Conservation (phyloP, 768 basidiomycete genomes). For the Suillus bovinus region DNA sequence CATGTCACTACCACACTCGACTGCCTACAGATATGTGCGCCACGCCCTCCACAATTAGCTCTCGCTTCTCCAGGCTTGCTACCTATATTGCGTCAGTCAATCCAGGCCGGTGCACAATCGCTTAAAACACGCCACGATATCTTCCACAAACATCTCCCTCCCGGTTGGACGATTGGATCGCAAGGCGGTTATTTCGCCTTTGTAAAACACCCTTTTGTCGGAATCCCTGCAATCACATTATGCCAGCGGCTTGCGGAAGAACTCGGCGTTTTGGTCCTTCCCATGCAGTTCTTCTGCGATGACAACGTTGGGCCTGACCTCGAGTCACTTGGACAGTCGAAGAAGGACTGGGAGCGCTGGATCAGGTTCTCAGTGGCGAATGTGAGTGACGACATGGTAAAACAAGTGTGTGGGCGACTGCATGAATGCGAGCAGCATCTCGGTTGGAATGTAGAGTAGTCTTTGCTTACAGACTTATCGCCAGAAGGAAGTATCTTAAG, state of each 20-base stretch:
- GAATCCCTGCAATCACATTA: conserved; percentile 50
- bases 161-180: conserved; percentile 60
- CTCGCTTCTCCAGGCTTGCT: conserved; percentile 54
- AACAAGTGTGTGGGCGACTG: conserved; percentile 52
- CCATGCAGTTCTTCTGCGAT: conserved; percentile 59
- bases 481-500: too few species aligned
- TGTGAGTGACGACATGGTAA: conserved; percentile 63
- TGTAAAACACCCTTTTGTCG: conserved; percentile 62
- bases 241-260: conserved; percentile 58
- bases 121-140: conserved; percentile 54
- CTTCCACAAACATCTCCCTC: conserved; percentile 51
- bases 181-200: conserved; percentile 82
- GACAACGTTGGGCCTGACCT: conserved; percentile 16
- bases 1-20: conserved; percentile 65
- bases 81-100: conserved; percentile 49
- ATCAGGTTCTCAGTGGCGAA: conserved; percentile 82
- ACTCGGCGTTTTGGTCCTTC: conserved; percentile 66
- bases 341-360: conserved; percentile 56
- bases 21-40: conserved; percentile 78
- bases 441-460: conserved; percentile 31
- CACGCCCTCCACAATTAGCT: conserved; percentile 70
- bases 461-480: neutral
- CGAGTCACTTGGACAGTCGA: conserved; percentile 24
- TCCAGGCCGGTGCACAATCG: conserved; percentile 48
- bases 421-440: conserved; percentile 38